Percentiles rank a stretch among this genome's conserved stretches.
phyloP scores from a whole-genome alignment of 2,329 filamentous ascomycete genomes.

The Thelonectria blattea region DNA sequence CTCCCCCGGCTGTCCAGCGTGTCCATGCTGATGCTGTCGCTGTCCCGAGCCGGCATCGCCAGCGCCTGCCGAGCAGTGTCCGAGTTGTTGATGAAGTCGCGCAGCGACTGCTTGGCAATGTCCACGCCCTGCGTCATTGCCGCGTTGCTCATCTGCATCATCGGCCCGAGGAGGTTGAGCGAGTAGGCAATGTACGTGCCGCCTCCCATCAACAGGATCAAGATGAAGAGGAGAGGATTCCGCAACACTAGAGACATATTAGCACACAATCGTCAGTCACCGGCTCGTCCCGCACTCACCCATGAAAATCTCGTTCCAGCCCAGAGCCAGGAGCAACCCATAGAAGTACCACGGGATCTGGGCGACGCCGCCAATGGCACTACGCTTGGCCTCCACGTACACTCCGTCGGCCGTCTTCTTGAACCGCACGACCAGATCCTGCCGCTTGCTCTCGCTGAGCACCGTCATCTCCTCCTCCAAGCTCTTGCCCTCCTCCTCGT shows the following conservation, averaged over 20 bases:
- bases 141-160: conserved; percentile 93
- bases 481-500: conserved; percentile 93
- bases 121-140: conserved; percentile 85
- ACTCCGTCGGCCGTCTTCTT: conserved; percentile 98
- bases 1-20: conserved; percentile 66
- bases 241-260: conserved; percentile 71
- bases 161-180: conserved; percentile 94
- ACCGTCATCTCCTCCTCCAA: conserved; percentile 96
- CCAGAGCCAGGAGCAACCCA: conserved; percentile 82
- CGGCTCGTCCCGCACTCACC: conserved; percentile 63
- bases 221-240: conserved; percentile 91
- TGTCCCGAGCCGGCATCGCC: conserved; percentile 67
- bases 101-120: conserved; percentile 88
- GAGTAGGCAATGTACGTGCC: conserved; percentile 90
- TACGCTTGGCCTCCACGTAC: conserved; percentile 96
- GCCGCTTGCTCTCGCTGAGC: conserved; percentile 86
- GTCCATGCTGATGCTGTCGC: conserved; percentile 62
- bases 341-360: conserved; percentile 97
- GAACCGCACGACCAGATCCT: conserved; percentile 92
- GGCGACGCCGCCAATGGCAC: conserved; percentile 92
- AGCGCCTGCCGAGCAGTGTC: conserved; percentile 85
- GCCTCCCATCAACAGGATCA: conserved; percentile 77
- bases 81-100: conserved; percentile 88
- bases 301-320: conserved; percentile 98
- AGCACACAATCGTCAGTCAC: conserved; percentile 11